phyloP scores from a whole-genome alignment of 352 stramenopile species.

The Ophiocytium majus region DNA sequence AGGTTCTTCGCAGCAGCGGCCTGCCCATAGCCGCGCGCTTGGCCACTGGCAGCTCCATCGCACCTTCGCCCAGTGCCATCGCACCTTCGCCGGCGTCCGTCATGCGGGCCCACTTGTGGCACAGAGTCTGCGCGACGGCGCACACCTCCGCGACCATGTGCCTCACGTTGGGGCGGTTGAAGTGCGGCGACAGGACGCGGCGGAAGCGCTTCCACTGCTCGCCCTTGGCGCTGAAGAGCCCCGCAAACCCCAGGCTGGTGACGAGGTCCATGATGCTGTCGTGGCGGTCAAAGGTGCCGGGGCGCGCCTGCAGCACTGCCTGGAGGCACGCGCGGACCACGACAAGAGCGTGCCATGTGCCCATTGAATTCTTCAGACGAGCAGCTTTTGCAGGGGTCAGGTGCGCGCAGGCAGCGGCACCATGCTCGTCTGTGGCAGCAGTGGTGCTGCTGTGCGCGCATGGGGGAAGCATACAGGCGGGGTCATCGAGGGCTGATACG shows the following conservation, averaged over 20 bases:
- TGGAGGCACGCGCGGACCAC: background rate
- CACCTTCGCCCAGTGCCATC: too few relatives aligned
- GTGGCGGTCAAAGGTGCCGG: background rate
- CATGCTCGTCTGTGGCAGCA: background rate
- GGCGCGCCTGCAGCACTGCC: conserved; percentile 1
- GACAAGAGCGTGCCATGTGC: background rate
- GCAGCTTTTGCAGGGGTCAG: background rate
- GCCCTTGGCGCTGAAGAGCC: background rate
- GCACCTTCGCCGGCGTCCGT: too few relatives aligned
- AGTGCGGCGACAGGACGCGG: background rate
- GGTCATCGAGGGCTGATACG: too few relatives aligned
- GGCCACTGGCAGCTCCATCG: too few relatives aligned
- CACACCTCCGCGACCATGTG: too few relatives aligned
- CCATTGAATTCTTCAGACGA: background rate
- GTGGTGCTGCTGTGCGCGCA: too few relatives aligned
- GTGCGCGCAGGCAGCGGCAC: background rate
- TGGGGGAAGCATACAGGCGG: too few relatives aligned
- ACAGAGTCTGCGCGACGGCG: too few relatives aligned
- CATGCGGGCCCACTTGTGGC: too few relatives aligned
- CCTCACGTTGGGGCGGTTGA: too few relatives aligned
- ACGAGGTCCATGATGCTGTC: background rate
- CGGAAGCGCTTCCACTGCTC: conserved; percentile 15
- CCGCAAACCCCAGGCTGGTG: background rate
- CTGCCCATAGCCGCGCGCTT: too few relatives aligned
- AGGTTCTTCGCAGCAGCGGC: too few relatives aligned